Evolutionary conservation across 768 basidiomycete genomes (phyloP).

Genomic region (Leucocoprinus birnbaumii): DNA sequence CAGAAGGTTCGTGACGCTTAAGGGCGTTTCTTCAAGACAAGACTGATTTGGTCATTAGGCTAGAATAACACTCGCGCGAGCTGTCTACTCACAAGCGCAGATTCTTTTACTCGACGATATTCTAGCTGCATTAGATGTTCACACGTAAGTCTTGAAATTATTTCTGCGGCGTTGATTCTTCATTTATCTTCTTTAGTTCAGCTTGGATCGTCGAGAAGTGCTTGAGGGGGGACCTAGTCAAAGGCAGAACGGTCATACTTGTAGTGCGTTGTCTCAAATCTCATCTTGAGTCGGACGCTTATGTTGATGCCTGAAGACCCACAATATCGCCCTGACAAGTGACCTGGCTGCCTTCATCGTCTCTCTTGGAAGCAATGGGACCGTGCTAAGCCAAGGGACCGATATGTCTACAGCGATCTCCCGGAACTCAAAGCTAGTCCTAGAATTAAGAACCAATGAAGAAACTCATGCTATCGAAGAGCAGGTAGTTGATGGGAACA

Average conservation of each 20-base stretch:
- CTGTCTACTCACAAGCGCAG: constrained; percentile 47
- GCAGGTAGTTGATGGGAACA: constrained; percentile 20
- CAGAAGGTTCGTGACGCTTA: constrained; percentile 28
- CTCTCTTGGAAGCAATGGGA: constrained; percentile 52
- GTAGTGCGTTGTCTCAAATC: constrained; percentile 43
- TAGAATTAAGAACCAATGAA: constrained; percentile 24
- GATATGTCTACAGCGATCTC: constrained; percentile 46
- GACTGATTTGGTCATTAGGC: constrained; percentile 26
- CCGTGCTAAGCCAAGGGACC: constrained; percentile 41
- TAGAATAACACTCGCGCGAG: constrained; percentile 42
- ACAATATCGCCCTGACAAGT: constrained; percentile 49
- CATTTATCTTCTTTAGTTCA: constrained; percentile 51
- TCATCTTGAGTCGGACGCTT: background rate
- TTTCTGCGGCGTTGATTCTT: background rate
- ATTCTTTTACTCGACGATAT: constrained; percentile 75
- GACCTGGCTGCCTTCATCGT: constrained; percentile 58
- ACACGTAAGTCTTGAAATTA: constrained; percentile 18
- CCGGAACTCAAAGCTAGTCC: constrained; percentile 30
- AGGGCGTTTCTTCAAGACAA: background rate
- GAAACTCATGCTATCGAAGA: constrained; percentile 22
- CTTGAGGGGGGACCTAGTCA: constrained; percentile 73
- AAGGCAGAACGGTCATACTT: constrained; percentile 79
- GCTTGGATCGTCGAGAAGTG: constrained; percentile 80
- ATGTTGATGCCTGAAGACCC: constrained; percentile 29
- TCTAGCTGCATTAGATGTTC: constrained; percentile 55